Evolutionary conservation across 371 early-diverging fungal genomes (phyloP), one percentile per base, ranked within the genome.

Genomic region (Zopfochytrium polystomum): DNA sequence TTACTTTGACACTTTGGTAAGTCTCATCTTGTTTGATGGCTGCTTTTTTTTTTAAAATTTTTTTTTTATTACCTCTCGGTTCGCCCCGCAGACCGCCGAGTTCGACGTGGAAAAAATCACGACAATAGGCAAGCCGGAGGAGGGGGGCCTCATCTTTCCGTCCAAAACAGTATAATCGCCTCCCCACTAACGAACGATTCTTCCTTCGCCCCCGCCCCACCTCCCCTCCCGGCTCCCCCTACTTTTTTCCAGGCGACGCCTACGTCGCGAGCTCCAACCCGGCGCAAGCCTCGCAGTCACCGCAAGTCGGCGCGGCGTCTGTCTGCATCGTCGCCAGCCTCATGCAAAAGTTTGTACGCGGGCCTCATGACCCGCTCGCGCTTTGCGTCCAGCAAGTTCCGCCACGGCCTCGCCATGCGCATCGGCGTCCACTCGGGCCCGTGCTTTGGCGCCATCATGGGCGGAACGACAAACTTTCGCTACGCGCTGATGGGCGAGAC

Each of bases 381-480:
- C 30, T 46, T 73, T 25, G 69, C 73, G 51, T n/a, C 50, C 42
- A 32, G 63, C 20, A 58, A 55, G 23, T 47, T 71, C 23, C 34
- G 57, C 18, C 55, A 61, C 26, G 63, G 63, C 25, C 54, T 76
- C 32, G 49, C 60, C 44, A 76, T 76, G 71, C 56, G 76, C 29
- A 76, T 76, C 33, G 76, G 76, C 3, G 32, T 76, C 13, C 61
- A 76, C 50, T 57, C 72, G 6, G 76, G 76, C 2, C 69, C 70
- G 18, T 63, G 62, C 18, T 63, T 54, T 33, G 76, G 72, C 23
- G 73, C 76, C 25, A 71, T 76, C 53, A 69, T 76, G 68, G 76
- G 76, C 9, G 76, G 76, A n/a, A 68, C 69, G 1, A 70, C 65
- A 52, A 75, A 75, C 49, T 75, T 75, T 42, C 65, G 76, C n/a